Percentiles rank a stretch among this genome's conserved stretches.
Evolutionary conservation across 1,284 basidiomycete species (phyloP).

Genomic region (Marasmius oreades): DNA sequence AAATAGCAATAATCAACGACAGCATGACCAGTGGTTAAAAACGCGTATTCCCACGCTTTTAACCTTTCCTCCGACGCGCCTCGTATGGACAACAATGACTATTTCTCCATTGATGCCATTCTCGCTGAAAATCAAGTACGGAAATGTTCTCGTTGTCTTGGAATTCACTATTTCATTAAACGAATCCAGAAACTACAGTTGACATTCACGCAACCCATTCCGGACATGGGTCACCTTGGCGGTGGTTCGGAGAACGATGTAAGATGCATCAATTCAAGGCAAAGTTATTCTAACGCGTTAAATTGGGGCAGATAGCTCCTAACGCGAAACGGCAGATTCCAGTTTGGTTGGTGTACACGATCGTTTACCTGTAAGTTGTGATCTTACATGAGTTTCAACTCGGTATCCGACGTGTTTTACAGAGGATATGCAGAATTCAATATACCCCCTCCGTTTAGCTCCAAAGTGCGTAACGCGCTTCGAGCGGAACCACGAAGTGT

Average conservation of each 20-base stretch:
- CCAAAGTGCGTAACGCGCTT: slow-evolving; percentile 77
- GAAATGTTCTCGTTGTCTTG: slow-evolving; percentile 3
- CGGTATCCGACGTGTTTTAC: slow-evolving; percentile 3
- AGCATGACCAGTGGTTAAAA: slow-evolving; percentile 3
- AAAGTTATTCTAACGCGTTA: slow-evolving; percentile 1
- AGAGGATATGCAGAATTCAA: slow-evolving; percentile 87
- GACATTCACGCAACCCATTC: slow-evolving; percentile 83
- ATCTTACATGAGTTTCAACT: not conserved
- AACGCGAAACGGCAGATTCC: slow-evolving; percentile 76
- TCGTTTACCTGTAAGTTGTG: slow-evolving; percentile 68
- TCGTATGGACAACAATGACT: slow-evolving; percentile 73
- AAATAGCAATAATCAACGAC: no score
- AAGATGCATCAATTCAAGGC: slow-evolving; percentile 24
- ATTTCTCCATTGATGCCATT: slow-evolving; percentile 85
- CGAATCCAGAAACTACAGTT: slow-evolving; percentile 82
- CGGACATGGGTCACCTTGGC: slow-evolving; percentile 82
- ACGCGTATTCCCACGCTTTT: not conserved
- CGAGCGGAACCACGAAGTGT: slow-evolving; percentile 84
- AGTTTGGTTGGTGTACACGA: slow-evolving; percentile 82
- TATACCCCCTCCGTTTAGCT: slow-evolving; percentile 73
- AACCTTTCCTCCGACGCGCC: not conserved
- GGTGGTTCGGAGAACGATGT: slow-evolving; percentile 81
- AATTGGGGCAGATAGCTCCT: slow-evolving; percentile 57
- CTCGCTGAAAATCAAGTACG: slow-evolving; percentile 84
- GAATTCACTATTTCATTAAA: slow-evolving; percentile 1